Percentiles rank a stretch among this genome's conserved stretches.
Evolutionary conservation across 768 basidiomycete species (phyloP).

Genomic region (Chiua virens): DNA sequence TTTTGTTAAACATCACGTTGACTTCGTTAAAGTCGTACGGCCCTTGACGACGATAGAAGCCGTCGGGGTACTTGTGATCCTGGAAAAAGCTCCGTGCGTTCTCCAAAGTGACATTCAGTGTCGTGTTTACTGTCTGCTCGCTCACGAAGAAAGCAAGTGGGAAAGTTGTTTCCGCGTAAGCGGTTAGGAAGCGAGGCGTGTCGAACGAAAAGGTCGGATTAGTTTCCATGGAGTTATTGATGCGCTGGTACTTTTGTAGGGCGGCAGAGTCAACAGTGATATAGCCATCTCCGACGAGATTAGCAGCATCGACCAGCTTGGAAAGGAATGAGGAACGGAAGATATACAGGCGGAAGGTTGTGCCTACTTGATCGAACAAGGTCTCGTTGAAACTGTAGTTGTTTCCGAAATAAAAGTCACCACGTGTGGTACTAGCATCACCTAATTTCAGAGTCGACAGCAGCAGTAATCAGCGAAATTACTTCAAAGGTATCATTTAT

Average conservation of each 20-base stretch:
- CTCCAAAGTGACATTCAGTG: conserved; percentile 12
- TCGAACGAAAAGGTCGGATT: conserved; percentile 25
- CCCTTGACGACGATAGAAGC: conserved; percentile 18
- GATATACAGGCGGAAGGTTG: rapidly evolving
- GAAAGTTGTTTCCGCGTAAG: conserved; percentile 21
- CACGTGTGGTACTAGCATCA: conserved; percentile 25
- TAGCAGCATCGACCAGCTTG: conserved; percentile 16
- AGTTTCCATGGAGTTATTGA: conserved; percentile 27
- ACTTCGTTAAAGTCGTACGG: conserved; percentile 13
- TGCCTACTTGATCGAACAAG: conserved; percentile 17
- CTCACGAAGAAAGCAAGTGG: conserved; percentile 26
- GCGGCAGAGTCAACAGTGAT: conserved; percentile 24
- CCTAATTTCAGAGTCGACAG: conserved; percentile 8
- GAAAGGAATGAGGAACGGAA: not conserved
- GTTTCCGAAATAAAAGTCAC: conserved; percentile 26
- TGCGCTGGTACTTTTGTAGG: conserved; percentile 19
- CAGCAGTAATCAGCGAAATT: not conserved
- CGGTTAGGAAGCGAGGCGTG: conserved; percentile 17
- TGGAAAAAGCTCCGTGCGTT: conserved; percentile 23
- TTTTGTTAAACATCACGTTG: not conserved
- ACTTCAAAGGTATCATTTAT: no score
- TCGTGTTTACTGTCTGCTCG: conserved; percentile 20
- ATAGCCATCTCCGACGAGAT: conserved; percentile 16
- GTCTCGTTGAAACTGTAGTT: conserved; percentile 29
- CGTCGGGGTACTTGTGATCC: conserved; percentile 15